Percentiles rank a stretch among this genome's conserved stretches.
Conservation (phyloP, 2,329 filamentous ascomycete genomes). For the Diaporthe citri region DNA sequence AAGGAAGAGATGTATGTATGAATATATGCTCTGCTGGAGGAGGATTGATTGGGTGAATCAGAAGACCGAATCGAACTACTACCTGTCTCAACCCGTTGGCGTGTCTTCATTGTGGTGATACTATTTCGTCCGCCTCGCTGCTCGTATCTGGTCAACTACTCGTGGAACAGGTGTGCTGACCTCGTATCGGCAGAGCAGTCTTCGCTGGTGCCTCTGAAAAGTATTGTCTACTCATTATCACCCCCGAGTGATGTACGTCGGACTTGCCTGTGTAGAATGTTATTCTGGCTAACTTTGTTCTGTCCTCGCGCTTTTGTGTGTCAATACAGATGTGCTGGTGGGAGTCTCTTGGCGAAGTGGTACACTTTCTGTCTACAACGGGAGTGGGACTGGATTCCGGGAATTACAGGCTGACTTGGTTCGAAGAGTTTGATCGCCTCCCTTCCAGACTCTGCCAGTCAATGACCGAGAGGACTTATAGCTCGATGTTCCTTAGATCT, state of each 20-base stretch:
- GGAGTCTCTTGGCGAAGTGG: too few species aligned
- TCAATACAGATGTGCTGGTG: not conserved
- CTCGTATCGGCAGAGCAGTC: not conserved
- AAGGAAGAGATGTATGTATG: slow-evolving; percentile 29
- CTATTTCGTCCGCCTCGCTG: not conserved
- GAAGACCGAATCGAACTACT: slow-evolving; percentile 22
- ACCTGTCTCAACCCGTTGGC: not conserved
- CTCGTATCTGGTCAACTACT: too few species aligned
- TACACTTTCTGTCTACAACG: not conserved
- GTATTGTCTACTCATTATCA: not conserved
- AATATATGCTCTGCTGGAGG: slow-evolving; percentile 27
- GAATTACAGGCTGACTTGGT: not conserved
- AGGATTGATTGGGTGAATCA: slow-evolving; percentile 20
- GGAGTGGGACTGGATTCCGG: not conserved
- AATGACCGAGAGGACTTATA: not conserved
- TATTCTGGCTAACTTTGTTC: not conserved
- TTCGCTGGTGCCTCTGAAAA: not conserved
- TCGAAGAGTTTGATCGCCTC: not conserved
- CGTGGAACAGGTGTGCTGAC: not conserved
- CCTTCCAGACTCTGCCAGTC: not conserved
- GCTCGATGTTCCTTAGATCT: not conserved
- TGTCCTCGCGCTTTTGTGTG: not conserved
- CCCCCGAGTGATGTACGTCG: not conserved
- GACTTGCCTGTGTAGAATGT: not conserved
- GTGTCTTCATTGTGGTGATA: not conserved